Evolutionary conservation across 257 asterid species (phyloP), one percentile per base, ranked within the genome.

Genomic region (Nyctanthes arbortristis): DNA sequence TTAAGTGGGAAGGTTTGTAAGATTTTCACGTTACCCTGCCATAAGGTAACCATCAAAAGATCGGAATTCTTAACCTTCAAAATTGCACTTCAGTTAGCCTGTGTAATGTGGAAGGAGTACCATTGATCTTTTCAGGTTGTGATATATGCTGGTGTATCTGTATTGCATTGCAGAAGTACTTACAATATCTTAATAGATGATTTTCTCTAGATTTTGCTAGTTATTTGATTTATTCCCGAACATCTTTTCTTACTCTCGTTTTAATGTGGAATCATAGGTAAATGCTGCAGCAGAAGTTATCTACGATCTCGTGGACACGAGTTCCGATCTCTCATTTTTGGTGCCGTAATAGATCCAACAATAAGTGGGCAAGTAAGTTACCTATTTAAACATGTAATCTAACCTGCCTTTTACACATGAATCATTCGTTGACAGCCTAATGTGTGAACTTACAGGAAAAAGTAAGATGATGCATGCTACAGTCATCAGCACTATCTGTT

Each of bases 201-300:
- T 43, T 22, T 52, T 22, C 14, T 20, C 2, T 22, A 30, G 8
- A 8, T 52, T 22, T 52, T 22, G 11, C 3, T 52, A 43, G 59
- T 29, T 52, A 52, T 5, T 25, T 52, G 3, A 52, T 12, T 20
- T 49, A 20, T 7, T 20, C 24, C 14, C 2, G 20, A 8, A 7
- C 30, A 24, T 52, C 7, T 8, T 24, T 22, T 22, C 28, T 0
- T 52, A 22, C 30, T 9, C 31, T 20, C 14, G 3, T 24, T 49
- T 22, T 49, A 7, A 9, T 52, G 31, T 20, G 59, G n/a, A 52
- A 2, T 52, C 30, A 52, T 68, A 89, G 97, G 98, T 92, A 66
- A 93, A 90, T 78, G 93, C 97, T 55, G 96, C 97, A 45, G 97
- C 97, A 66, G 97, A 90, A 82, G 97, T 93, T 73, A 90, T 93